phyloP scores from a whole-genome alignment of 2,329 filamentous ascomycete species.

The Thelonectria olida region DNA sequence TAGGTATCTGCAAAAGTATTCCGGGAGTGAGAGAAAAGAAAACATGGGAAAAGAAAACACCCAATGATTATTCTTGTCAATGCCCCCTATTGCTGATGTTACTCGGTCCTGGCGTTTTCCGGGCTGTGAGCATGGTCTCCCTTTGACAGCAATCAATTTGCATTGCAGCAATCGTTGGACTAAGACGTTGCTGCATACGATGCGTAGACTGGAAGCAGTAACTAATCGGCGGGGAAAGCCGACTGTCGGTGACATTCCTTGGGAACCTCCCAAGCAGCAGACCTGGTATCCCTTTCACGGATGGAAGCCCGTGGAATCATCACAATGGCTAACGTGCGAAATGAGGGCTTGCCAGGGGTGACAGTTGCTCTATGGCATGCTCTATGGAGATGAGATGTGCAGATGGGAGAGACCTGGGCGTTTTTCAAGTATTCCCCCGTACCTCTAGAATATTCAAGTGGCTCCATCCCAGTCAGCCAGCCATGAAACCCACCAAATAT shows the following conservation, averaged over 20 bases:
- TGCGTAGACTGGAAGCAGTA: not conserved
- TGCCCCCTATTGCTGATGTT: slow-evolving; percentile 4
- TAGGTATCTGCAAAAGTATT: not conserved
- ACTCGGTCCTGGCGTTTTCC: not conserved
- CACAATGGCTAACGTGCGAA: slow-evolving; percentile 6
- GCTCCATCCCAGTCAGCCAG: not conserved
- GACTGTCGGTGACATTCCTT: not conserved
- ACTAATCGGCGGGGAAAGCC: not conserved
- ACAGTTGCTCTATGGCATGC: not conserved
- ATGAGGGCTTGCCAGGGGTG: slow-evolving; percentile 18
- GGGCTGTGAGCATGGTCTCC: not conserved
- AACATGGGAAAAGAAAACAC: not conserved
- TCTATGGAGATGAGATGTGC: slow-evolving; percentile 13
- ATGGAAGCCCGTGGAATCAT: slow-evolving; percentile 1
- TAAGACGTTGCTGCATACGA: not conserved
- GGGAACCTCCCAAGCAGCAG: not conserved
- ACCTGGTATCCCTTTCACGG: not conserved
- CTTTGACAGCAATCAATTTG: slow-evolving; percentile 7
- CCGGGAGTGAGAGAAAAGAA: not conserved
- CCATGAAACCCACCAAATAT: slow-evolving; percentile 5
- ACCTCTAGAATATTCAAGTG: too few relatives aligned
- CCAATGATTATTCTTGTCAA: not conserved
- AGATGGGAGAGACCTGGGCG: too few relatives aligned
- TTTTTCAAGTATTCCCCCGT: too few relatives aligned
- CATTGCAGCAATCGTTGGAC: not conserved